Evolutionary conservation across 1,284 basidiomycete species (phyloP).

Genomic region (Mycosarcoma maydis): DNA sequence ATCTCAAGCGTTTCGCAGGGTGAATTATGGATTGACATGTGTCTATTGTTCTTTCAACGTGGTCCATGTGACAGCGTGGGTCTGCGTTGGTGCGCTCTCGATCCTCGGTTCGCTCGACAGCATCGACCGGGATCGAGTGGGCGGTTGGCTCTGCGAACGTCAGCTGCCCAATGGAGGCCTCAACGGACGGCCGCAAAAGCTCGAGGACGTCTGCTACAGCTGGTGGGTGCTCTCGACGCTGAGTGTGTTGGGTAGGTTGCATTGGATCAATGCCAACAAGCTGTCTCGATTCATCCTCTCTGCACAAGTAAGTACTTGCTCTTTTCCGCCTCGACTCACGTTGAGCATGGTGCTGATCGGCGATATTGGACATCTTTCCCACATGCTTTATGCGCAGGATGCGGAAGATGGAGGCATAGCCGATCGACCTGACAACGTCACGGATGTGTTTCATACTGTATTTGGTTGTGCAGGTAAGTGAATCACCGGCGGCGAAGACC

Average conservation of each 20-base stretch:
- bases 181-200: conserved; percentile 94
- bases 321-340: not conserved
- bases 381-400: conserved; percentile 74
- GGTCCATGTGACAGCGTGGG: conserved; percentile 76
- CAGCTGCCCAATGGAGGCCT: conserved; percentile 92
- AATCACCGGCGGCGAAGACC: not conserved
- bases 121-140: conserved; percentile 71
- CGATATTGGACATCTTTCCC: too few relatives aligned
- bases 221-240: conserved; percentile 94
- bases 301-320: conserved; percentile 75
- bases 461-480: conserved; percentile 88
- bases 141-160: conserved; percentile 91
- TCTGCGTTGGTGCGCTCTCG: conserved; percentile 85
- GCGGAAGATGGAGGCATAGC: conserved; percentile 90
- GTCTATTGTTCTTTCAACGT: not conserved
- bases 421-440: conserved; percentile 90
- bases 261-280: conserved; percentile 91
- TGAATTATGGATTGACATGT: too few relatives aligned
- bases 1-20: not conserved
- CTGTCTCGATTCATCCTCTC: conserved; percentile 83
- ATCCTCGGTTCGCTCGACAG: conserved; percentile 82
- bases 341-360: not conserved
- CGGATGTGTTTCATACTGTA: conserved; percentile 93
- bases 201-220: conserved; percentile 98
- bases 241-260: conserved; percentile 82